These are phyloP conservation scores for Nakazawaea holstii DNA, from an alignment of 805 yeast genomes.

Conservation along the genomic window DNA sequence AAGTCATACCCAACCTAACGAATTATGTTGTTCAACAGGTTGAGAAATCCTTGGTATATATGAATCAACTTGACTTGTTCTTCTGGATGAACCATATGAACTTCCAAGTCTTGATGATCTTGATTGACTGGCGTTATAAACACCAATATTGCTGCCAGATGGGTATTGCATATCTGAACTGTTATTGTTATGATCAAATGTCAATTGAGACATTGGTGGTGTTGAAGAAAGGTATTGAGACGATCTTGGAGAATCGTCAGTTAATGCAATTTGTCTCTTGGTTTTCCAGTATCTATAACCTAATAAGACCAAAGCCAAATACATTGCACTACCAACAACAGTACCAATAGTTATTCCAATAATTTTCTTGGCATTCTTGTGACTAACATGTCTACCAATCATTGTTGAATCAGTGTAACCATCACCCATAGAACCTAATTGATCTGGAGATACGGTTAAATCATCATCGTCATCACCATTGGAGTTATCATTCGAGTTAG, in stretches of 20 bases:
- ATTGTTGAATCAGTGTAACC: not conserved
- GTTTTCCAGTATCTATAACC: constrained; percentile 39
- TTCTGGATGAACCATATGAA: constrained; percentile 12
- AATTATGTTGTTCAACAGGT: constrained; percentile 66
- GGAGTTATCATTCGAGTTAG: constrained; percentile 12
- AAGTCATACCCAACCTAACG: constrained; percentile 58
- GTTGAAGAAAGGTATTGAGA: constrained; percentile 10
- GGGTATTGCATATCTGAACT: constrained; percentile 15
- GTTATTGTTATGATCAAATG: constrained; percentile 11
- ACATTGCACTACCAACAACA: constrained; percentile 66
- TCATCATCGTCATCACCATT: constrained; percentile 6
- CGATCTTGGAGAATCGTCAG: constrained; percentile 10
- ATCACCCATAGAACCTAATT: constrained; percentile 5
- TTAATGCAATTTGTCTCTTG: constrained; percentile 12
- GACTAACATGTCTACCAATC: not conserved
- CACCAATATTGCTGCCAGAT: not conserved
- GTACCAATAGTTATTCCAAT: constrained; percentile 84
- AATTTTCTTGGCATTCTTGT: constrained; percentile 34
- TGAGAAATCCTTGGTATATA: constrained; percentile 49
- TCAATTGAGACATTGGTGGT: constrained; percentile 17
- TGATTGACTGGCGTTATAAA: constrained; percentile 6
- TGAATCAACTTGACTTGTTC: constrained; percentile 21
- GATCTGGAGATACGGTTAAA: not conserved
- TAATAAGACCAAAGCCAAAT: constrained; percentile 55
- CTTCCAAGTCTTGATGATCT: constrained; percentile 2